These are phyloP conservation scores for Chrysopogon serrulatus DNA, from an alignment of 176 grass and related monocot genomes.

Conservation along the genomic window DNA sequence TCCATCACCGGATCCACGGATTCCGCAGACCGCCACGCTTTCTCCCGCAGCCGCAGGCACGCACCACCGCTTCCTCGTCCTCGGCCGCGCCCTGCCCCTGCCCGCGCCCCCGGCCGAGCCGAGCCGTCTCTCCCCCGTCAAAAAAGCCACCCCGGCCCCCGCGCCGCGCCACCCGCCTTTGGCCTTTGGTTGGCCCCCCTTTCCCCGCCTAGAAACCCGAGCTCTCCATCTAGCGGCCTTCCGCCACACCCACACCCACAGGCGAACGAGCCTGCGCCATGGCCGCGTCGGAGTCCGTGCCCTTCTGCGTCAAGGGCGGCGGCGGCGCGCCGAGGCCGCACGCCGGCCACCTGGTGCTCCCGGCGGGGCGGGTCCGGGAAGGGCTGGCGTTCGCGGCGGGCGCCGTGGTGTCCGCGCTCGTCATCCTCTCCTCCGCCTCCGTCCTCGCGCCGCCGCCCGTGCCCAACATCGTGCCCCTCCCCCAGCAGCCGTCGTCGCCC, in stretches of 20 bases:
- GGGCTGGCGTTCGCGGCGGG: conserved; percentile 56
- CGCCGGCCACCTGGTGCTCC: conserved; percentile 10
- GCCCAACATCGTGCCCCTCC: background rate
- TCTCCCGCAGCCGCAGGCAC: too few species aligned
- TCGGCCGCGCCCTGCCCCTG: too few species aligned
- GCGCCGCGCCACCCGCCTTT: background rate
- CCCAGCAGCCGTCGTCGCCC: background rate
- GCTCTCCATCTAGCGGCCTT: too few species aligned
- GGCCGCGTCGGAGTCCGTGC: conserved; percentile 1
- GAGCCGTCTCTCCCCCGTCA: background rate
- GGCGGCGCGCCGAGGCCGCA: conserved; percentile 7
- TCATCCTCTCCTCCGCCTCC: conserved; percentile 24
- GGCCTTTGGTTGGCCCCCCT: background rate
- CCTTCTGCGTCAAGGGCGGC: background rate
- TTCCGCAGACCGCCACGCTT: too few species aligned
- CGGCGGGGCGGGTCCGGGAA: conserved; percentile 4
- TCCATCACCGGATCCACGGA: too few species aligned
- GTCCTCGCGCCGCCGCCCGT: background rate
- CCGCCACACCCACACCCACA: too few species aligned
- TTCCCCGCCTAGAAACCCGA: background rate
- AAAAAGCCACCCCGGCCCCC: background rate
- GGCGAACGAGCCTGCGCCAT: background rate
- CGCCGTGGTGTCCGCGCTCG: conserved; percentile 27
- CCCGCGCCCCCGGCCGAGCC: too few species aligned
- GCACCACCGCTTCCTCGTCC: too few species aligned